Conservation (phyloP, 805 yeast species). For the Yamadazyma paraphyllophila region DNA sequence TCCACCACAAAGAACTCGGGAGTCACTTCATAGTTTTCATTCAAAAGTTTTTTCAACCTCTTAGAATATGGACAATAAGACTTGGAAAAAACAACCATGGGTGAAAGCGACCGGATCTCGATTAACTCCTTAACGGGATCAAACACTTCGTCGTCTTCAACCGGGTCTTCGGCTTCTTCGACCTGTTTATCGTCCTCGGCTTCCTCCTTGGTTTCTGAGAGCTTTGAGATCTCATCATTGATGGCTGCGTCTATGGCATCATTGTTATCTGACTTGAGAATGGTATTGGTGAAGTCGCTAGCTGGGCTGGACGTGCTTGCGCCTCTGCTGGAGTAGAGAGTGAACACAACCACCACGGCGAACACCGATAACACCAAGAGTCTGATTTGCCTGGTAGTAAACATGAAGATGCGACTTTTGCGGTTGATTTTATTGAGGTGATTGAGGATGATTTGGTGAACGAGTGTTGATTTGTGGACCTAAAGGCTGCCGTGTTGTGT, state of each 20-base stretch:
- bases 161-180: conserved; percentile 6
- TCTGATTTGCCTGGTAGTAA: conserved; percentile 10
- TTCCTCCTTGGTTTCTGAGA: conserved; percentile 10
- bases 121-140: conserved; percentile 45
- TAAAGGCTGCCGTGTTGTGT: too few relatives aligned
- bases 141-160: conserved; percentile 17
- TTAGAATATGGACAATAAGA: conserved; percentile 73
- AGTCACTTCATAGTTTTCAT: conserved; percentile 59
- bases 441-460: neutral
- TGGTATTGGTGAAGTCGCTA: conserved; percentile 15
- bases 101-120: conserved; percentile 57
- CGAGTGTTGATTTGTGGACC: too few relatives aligned
- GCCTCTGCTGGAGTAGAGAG: conserved; percentile 8
- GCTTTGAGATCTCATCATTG: conserved; percentile 33
- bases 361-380: conserved; percentile 9
- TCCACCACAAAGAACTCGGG: conserved; percentile 79
- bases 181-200: neutral
- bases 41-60: conserved; percentile 64
- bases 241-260: conserved; percentile 40
- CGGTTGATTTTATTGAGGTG: too few relatives aligned
- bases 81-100: conserved; percentile 60
- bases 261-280: conserved; percentile 35
- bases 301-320: neutral
- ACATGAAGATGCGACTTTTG: neutral
- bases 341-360: conserved; percentile 9